Conservation (phyloP, 2,329 filamentous ascomycete species). For the Cordyceps sp. region DNA sequence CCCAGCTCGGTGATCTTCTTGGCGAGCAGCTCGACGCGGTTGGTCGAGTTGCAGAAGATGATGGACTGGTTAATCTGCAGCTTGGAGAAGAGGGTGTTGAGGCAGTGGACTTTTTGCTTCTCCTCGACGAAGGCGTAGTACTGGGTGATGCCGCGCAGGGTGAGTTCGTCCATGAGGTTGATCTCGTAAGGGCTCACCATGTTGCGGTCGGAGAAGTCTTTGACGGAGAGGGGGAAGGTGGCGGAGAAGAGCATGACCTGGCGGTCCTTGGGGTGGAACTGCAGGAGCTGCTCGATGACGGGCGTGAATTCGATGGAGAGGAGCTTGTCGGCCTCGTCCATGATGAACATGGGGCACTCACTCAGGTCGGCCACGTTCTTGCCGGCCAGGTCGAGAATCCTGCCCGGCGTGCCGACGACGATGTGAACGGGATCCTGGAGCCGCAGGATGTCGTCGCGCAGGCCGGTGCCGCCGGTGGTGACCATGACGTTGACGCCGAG, state of each 20-base stretch:
- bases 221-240: conserved; percentile 92
- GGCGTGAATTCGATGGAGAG: conserved; percentile 93
- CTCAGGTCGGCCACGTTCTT: conserved; percentile 94
- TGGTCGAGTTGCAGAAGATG: conserved; percentile 99
- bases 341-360: conserved; percentile 94
- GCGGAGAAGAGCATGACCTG: conserved; percentile 99
- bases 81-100: conserved; percentile 98
- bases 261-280: conserved; percentile 90
- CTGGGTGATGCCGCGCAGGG: conserved; percentile 92
- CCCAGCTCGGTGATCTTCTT: conserved; percentile 99
- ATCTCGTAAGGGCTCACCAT: conserved; percentile 96
- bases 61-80: conserved; percentile 99
- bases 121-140: conserved; percentile 99
- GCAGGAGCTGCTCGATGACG: conserved; percentile 87
- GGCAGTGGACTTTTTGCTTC: conserved; percentile 96
- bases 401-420: conserved; percentile 88
- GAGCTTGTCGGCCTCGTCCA: conserved; percentile 98
- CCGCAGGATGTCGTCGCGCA: conserved; percentile 94
- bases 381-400: conserved; percentile 89
- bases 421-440: conserved; percentile 91
- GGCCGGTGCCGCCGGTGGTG: conserved; percentile 84
- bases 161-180: conserved; percentile 98
- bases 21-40: conserved; percentile 88
- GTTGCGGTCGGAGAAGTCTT: conserved; percentile 96
- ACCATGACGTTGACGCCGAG: conserved; percentile 98